Evolutionary conservation across 1,284 basidiomycete genomes (phyloP).

Genomic region (Blastosporella zonata): DNA sequence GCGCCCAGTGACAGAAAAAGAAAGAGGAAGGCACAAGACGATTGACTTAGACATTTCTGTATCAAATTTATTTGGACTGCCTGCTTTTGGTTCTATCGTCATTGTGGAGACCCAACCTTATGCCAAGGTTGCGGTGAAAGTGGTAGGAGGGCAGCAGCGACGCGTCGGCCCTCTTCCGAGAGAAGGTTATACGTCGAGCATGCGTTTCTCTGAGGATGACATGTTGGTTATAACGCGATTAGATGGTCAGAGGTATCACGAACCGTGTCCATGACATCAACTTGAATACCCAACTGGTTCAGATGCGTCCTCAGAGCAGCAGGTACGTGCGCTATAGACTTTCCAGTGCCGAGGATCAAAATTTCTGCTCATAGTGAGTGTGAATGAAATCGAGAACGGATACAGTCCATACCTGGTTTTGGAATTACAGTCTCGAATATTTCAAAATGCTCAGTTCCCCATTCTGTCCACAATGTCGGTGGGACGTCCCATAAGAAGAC

Average conservation of each 20-base stretch:
- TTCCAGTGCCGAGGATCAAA: slow-evolving; percentile 86
- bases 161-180: slow-evolving; percentile 87
- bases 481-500: slow-evolving; percentile 92
- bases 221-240: not conserved
- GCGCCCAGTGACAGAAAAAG: slow-evolving; percentile 30
- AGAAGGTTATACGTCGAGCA: slow-evolving; percentile 94
- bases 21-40: slow-evolving; percentile 37
- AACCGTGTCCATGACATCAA: slow-evolving; percentile 95
- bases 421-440: slow-evolving; percentile 82
- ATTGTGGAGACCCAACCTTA: slow-evolving; percentile 25
- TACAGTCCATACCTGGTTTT: slow-evolving; percentile 67
- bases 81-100: not conserved
- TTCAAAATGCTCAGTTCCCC: slow-evolving; percentile 73
- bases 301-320: slow-evolving; percentile 66
- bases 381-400: not conserved
- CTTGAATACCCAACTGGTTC: slow-evolving; percentile 78
- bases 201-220: slow-evolving; percentile 76
- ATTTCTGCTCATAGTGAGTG: slow-evolving; percentile 60
- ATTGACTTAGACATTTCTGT: slow-evolving; percentile 7
- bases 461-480: slow-evolving; percentile 55
- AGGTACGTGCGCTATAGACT: slow-evolving; percentile 70
- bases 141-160: slow-evolving; percentile 87
- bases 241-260: slow-evolving; percentile 27
- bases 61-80: not conserved
- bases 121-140: slow-evolving; percentile 47